phyloP scores from a whole-genome alignment of 164 flowering plant genomes.

The Nymphaea thermarum region DNA sequence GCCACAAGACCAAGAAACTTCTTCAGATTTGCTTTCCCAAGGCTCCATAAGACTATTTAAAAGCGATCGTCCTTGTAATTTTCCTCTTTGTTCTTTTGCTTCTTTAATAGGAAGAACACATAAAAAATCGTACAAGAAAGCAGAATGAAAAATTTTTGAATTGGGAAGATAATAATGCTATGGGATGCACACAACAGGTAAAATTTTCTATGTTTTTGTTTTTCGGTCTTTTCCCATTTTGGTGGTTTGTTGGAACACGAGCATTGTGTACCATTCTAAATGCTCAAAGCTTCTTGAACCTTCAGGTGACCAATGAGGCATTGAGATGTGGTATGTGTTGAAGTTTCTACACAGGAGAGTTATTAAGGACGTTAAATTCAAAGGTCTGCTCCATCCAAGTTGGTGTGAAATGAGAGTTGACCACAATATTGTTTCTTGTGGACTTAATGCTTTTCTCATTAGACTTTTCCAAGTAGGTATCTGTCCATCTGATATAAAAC shows the following conservation, averaged over 20 bases:
- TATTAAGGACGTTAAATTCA: constrained; percentile 51
- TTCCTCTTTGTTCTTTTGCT: not conserved
- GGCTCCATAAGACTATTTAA: too few relatives aligned
- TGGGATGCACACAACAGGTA: constrained; percentile 62
- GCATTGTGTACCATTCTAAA: not conserved
- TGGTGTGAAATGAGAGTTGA: not conserved
- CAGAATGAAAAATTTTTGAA: constrained; percentile 29
- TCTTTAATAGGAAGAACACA: constrained; percentile 36
- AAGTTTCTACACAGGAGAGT: constrained; percentile 70
- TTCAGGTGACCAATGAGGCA: constrained; percentile 59
- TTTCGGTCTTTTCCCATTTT: not conserved
- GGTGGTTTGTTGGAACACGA: not conserved
- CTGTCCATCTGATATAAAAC: too few relatives aligned
- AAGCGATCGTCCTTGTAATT: not conserved
- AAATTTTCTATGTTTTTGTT: not conserved
- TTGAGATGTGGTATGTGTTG: constrained; percentile 54
- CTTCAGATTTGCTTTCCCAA: too few relatives aligned
- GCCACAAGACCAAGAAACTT: constrained; percentile 67
- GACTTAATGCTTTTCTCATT: too few relatives aligned
- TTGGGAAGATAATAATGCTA: constrained; percentile 57
- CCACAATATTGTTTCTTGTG: not conserved
- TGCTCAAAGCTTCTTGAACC: not conserved
- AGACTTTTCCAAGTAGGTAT: too few relatives aligned
- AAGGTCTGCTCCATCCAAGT: constrained; percentile 22
- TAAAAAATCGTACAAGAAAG: constrained; percentile 31